These are phyloP conservation scores for Noccaea bulbosa DNA, from an alignment of 345 rosid species.

Conservation along the genomic window DNA sequence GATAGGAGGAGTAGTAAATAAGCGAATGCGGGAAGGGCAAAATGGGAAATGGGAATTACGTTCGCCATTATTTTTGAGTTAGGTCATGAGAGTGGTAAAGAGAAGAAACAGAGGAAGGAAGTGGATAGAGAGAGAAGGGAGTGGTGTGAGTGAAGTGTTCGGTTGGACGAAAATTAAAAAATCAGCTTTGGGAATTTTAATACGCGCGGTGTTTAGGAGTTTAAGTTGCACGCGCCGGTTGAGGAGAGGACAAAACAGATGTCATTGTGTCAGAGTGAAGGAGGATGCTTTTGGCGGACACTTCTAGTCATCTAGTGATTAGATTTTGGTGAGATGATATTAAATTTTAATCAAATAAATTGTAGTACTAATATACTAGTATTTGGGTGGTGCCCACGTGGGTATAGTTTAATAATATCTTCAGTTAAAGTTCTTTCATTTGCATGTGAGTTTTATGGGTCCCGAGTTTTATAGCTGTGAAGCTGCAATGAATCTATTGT, in stretches of 20 bases:
- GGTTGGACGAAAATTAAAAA: constrained; percentile 31
- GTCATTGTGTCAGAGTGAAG: constrained; percentile 35
- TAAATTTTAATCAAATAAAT: background rate
- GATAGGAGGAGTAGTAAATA: constrained; percentile 54
- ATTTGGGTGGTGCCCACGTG: constrained; percentile 34
- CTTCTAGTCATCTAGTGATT: constrained; percentile 31
- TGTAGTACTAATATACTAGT: background rate
- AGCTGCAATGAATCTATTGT: background rate
- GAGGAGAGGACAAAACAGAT: constrained; percentile 20
- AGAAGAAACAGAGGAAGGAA: constrained; percentile 12
- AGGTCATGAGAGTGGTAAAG: constrained; percentile 38
- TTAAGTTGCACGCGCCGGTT: constrained; percentile 12
- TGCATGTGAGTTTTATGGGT: constrained; percentile 15
- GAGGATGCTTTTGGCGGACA: constrained; percentile 41
- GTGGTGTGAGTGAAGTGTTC: constrained; percentile 21
- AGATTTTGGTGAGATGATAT: constrained; percentile 38
- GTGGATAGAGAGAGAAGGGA: constrained; percentile 31
- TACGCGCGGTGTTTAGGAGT: background rate
- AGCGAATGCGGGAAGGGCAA: constrained; percentile 50
- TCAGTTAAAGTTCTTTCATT: constrained; percentile 26
- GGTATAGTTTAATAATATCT: constrained; percentile 27
- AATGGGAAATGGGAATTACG: constrained; percentile 46
- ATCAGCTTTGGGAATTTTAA: background rate
- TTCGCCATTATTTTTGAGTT: constrained; percentile 45
- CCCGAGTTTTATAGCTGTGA: constrained; percentile 6